phyloP scores from a whole-genome alignment of 2,329 filamentous ascomycete genomes.

The Aspergillus proliferans region DNA sequence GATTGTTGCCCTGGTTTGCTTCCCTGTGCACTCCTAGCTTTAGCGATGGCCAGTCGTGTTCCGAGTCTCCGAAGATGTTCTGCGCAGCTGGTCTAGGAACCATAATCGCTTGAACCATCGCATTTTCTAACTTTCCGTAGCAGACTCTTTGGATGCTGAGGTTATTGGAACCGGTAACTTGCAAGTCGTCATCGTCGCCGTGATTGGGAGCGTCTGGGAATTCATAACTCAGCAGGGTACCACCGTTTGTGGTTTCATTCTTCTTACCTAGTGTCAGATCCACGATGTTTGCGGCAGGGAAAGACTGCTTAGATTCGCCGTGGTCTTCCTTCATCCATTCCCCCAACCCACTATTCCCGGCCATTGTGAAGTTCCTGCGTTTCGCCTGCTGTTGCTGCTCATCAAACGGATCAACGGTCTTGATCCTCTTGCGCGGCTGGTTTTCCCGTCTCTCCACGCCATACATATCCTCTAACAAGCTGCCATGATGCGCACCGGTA shows the following conservation, averaged over 20 bases:
- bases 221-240: slow-evolving; percentile 13
- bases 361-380: slow-evolving; percentile 35
- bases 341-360: slow-evolving; percentile 54
- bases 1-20: slow-evolving; percentile 44
- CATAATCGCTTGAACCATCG: slow-evolving; percentile 58
- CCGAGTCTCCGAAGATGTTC: slow-evolving; percentile 49
- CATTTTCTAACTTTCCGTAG: slow-evolving; percentile 68
- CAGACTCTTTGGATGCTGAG: slow-evolving; percentile 67
- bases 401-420: slow-evolving; percentile 37
- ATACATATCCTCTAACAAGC: slow-evolving; percentile 67
- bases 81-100: slow-evolving; percentile 64
- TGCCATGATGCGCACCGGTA: slow-evolving; percentile 18
- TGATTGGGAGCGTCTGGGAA: slow-evolving; percentile 12
- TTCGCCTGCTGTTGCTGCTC: slow-evolving; percentile 40
- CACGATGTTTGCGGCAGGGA: slow-evolving; percentile 45
- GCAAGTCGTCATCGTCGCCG: slow-evolving; percentile 31
- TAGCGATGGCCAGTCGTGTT: slow-evolving; percentile 62
- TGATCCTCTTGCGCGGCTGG: slow-evolving; percentile 61
- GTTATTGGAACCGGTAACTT: slow-evolving; percentile 49
- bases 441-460: slow-evolving; percentile 62
- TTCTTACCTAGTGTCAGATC: slow-evolving; percentile 38
- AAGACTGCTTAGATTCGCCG: slow-evolving; percentile 27
- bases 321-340: slow-evolving; percentile 61
- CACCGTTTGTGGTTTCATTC: background rate
- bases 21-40: slow-evolving; percentile 63